These are phyloP conservation scores for Phialophora verrucosa DNA, from an alignment of 2,329 filamentous ascomycete genomes.

Conservation along the genomic window DNA sequence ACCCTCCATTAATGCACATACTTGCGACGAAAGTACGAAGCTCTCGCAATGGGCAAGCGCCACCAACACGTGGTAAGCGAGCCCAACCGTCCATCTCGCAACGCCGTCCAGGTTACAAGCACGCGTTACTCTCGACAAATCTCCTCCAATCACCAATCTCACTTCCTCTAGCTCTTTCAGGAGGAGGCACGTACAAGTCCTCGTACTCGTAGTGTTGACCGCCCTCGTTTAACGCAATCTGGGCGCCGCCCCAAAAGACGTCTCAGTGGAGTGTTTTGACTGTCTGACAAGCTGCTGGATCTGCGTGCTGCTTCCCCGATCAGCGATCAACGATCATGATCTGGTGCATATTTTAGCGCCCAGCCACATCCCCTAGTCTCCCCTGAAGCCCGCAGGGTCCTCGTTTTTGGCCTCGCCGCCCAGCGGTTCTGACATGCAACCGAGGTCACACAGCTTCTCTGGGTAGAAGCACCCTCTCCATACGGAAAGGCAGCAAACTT, in stretches of 20 bases:
- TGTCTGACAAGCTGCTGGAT: conserved; percentile 11
- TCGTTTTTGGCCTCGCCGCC: conserved; percentile 10
- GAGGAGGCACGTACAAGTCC: not conserved
- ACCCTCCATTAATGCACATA: not conserved
- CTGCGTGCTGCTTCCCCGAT: conserved; percentile 22
- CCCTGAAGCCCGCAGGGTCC: conserved; percentile 1
- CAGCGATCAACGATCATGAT: conserved; percentile 27
- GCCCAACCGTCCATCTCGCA: conserved; percentile 16
- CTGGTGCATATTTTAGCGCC: conserved; percentile 23
- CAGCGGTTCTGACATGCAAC: conserved; percentile 15
- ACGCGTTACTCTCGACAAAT: not conserved
- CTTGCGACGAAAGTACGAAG: not conserved
- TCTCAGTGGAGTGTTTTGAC: not conserved
- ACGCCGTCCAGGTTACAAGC: not conserved
- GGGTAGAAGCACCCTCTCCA: not conserved
- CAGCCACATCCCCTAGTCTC: conserved; percentile 7
- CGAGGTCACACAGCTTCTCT: conserved; percentile 24
- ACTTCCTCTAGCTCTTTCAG: not conserved
- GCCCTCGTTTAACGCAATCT: not conserved
- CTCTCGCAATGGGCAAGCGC: conserved; percentile 20
- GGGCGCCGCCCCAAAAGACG: not conserved
- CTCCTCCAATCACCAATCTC: not conserved
- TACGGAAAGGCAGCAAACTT: not conserved
- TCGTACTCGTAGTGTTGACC: not conserved
- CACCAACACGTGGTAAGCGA: conserved; percentile 33